Base-by-base conservation (phyloP, 2,329 filamentous ascomycete genomes). In the Pseudocercospora cruenta region DNA sequence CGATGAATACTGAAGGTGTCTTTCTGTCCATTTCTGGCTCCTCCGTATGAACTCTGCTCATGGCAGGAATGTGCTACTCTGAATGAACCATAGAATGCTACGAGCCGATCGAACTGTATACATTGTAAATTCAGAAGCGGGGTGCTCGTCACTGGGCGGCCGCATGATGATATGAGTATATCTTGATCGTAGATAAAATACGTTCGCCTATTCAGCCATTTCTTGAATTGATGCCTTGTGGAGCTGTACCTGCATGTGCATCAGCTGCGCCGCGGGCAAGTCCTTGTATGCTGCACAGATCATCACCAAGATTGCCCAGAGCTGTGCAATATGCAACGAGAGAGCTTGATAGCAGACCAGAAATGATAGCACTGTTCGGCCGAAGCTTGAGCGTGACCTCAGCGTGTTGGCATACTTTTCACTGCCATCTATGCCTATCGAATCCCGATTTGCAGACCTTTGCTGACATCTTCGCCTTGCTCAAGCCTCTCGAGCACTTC, bases 401-500 rank as follows among this genome's bases (percentile, higher is more conserved):
- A 36, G 21, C 28, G 9, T 22, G 3, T 24, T 3, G n/a, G 3
- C 12, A 9, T n/a, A 1, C 31, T 14, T n/a, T 12, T 31, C 24
- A 16, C 19, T 1, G n/a, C 9, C 16, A 3, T 7, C 33, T 36
- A 43, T 3, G 14, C 39, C 39, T 66, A 66, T 59, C 60, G 51
- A 47, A 66, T 66, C 5, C 60, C 64, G 31, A 66, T 66, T 19
- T 51, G 59, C 4, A 63, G 28, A 22, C 64, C 64, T 16, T 59
- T 62, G 19, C 22, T 22, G 2, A 66, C 64, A 36, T 66, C 60
- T 49, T 66, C 64, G 19, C 64, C 64, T 63, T 31, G 19, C 24
- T 63, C 59, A 24, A 66, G 26, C 55, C 55, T 66, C 14, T 22
- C 45, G 7, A 28, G 54, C 6, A 63, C 57, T 16, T 62, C 31